A percentile compares a stretch with the other conserved stretches of the same genome.
Conservation (phyloP, 2,329 filamentous ascomycete genomes). For the Neofusicoccum sp. region DNA sequence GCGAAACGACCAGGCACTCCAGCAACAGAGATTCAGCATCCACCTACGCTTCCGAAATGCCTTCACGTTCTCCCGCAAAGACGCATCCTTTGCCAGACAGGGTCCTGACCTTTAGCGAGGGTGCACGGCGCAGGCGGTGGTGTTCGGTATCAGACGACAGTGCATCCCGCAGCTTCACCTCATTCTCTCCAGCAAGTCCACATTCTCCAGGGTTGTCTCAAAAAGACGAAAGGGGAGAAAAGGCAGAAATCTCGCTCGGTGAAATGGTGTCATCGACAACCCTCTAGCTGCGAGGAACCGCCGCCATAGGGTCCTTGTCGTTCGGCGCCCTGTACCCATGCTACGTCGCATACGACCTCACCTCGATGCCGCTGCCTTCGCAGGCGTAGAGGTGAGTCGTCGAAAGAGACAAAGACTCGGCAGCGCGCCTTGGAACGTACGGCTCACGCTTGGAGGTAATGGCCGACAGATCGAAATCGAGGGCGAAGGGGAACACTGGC, state of each 20-base stretch:
- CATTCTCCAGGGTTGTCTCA: background rate
- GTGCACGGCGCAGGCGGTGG: conserved; percentile 11
- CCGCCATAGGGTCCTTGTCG: background rate
- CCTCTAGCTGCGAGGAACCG: background rate
- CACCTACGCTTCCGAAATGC: background rate
- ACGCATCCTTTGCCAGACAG: background rate
- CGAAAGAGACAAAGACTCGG: background rate
- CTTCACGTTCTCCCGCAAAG: background rate
- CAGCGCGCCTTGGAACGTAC: conserved; percentile 11
- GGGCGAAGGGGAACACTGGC: background rate
- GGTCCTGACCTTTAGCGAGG: background rate
- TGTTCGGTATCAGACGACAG: background rate
- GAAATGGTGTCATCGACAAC: background rate
- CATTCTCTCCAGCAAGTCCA: background rate
- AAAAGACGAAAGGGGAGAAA: background rate
- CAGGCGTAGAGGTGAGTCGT: background rate
- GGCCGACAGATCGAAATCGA: background rate
- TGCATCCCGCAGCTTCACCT: background rate
- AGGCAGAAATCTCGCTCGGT: no score
- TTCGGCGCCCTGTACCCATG: background rate
- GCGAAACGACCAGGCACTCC: background rate
- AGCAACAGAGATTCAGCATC: background rate
- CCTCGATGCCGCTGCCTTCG: background rate
- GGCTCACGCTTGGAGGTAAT: background rate
- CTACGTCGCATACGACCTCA: background rate